A percentile compares a stretch with the other conserved stretches of the same genome.
phyloP scores from a whole-genome alignment of 108 stramenopile genomes.

The Mayamaea pseudoterrestris region DNA sequence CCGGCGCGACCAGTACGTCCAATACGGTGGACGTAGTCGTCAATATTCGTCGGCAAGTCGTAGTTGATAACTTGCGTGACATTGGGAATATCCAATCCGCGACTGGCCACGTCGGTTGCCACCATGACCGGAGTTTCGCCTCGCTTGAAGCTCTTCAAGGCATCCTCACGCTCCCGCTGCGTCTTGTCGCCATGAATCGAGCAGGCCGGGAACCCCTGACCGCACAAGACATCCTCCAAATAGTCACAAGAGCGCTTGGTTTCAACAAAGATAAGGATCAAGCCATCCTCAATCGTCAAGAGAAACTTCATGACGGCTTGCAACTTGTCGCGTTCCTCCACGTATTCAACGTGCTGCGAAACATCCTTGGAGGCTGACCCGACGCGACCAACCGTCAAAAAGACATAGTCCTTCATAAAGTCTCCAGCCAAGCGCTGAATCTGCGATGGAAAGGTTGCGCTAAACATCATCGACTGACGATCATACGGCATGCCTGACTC shows the following conservation, averaged over 20 bases:
- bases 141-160: constrained; percentile 75
- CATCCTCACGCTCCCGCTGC: constrained; percentile 89
- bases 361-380: constrained; percentile 89
- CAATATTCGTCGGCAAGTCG: constrained; percentile 90
- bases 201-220: constrained; percentile 70
- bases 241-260: constrained; percentile 94
- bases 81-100: constrained; percentile 98
- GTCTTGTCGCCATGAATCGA: constrained; percentile 97
- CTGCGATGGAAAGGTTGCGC: constrained; percentile 92
- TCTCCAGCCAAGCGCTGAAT: constrained; percentile 89
- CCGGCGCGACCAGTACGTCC: constrained; percentile 99
- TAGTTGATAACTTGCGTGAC: constrained; percentile 95
- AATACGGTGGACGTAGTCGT: constrained; percentile 97
- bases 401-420: constrained; percentile 92
- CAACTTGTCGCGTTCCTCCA: constrained; percentile 87
- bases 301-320: constrained; percentile 74
- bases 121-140: constrained; percentile 64
- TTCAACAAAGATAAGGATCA: constrained; percentile 92
- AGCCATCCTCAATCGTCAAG: constrained; percentile 78
- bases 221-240: constrained; percentile 83
- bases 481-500: constrained; percentile 63
- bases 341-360: constrained; percentile 85
- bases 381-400: constrained; percentile 93
- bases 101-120: constrained; percentile 95
- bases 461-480: constrained; percentile 96